These are phyloP conservation scores for Strobilomyces confusus DNA, from an alignment of 768 basidiomycete genomes.

Conservation along the genomic window DNA sequence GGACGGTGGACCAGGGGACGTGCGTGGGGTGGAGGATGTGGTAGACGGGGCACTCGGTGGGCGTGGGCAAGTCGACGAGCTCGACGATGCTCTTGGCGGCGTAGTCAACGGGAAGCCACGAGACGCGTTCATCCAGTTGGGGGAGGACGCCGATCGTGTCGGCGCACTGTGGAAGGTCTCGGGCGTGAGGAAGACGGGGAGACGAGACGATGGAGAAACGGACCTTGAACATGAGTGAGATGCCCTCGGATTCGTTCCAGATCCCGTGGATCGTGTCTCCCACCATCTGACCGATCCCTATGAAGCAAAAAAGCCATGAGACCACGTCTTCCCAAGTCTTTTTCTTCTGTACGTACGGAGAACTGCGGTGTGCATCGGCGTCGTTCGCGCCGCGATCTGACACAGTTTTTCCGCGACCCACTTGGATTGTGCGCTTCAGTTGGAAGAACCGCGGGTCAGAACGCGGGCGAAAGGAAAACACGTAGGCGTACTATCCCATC, in stretches of 20 bases:
- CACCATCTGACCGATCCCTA: conserved; percentile 55
- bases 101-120: conserved; percentile 53
- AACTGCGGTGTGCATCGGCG: conserved; percentile 18
- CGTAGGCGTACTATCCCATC: conserved; percentile 29
- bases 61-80: conserved; percentile 28
- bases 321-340: background rate
- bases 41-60: conserved; percentile 18
- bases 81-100: conserved; percentile 47
- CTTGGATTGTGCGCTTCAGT: conserved; percentile 34
- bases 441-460: background rate
- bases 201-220: background rate
- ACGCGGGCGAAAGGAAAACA: background rate
- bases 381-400: conserved; percentile 36
- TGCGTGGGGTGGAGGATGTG: conserved; percentile 17
- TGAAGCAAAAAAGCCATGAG: background rate
- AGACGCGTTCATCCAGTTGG: conserved; percentile 27
- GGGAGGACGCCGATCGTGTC: conserved; percentile 38
- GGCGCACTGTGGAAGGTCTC: conserved; percentile 30
- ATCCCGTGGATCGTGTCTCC: conserved; percentile 46
- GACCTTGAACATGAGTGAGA: conserved; percentile 31
- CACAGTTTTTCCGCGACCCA: conserved; percentile 54
- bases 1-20: conserved; percentile 37
- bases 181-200: background rate
- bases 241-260: conserved; percentile 50
- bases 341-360: conserved; percentile 14